phyloP scores from a whole-genome alignment of 1,284 basidiomycete species.

The Ustilago sp. region DNA sequence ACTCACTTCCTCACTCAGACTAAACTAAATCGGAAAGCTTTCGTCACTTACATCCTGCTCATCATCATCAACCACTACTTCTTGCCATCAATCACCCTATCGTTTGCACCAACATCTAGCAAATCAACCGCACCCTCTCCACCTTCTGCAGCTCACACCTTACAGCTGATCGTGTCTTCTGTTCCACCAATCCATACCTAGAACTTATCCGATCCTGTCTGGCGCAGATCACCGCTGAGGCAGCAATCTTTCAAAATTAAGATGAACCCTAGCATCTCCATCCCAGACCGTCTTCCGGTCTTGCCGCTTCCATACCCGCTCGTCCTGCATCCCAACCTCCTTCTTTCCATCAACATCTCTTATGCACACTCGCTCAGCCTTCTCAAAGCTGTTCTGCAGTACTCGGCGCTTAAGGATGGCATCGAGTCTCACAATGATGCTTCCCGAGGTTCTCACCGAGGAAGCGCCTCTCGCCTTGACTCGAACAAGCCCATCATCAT shows the following conservation, averaged over 20 bases:
- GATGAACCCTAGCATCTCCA: constrained; percentile 52
- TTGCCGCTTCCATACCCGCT: constrained; percentile 66
- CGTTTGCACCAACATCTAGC: background rate
- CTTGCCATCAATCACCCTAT: background rate
- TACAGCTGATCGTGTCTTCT: background rate
- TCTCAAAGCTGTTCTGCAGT: constrained; percentile 66
- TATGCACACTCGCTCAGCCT: constrained; percentile 65
- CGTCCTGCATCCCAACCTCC: constrained; percentile 65
- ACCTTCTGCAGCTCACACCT: background rate
- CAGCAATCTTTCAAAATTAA: background rate
- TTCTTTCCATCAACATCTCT: constrained; percentile 65
- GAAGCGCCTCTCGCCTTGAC: constrained; percentile 33
- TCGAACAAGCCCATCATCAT: constrained; percentile 58
- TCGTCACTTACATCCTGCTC: constrained; percentile 1
- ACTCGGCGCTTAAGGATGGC: constrained; percentile 39
- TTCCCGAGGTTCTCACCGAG: constrained; percentile 18
- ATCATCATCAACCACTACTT: background rate
- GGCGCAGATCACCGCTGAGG: constrained; percentile 1
- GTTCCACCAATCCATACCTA: background rate
- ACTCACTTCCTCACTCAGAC: background rate
- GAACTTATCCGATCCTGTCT: background rate
- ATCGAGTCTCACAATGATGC: constrained; percentile 41
- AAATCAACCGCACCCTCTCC: background rate
- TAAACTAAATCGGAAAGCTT: too few species aligned
- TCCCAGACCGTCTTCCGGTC: constrained; percentile 62